These are phyloP conservation scores for Elymus sibiricus DNA, from an alignment of 176 grass and related monocot genomes.

Conservation along the genomic window DNA sequence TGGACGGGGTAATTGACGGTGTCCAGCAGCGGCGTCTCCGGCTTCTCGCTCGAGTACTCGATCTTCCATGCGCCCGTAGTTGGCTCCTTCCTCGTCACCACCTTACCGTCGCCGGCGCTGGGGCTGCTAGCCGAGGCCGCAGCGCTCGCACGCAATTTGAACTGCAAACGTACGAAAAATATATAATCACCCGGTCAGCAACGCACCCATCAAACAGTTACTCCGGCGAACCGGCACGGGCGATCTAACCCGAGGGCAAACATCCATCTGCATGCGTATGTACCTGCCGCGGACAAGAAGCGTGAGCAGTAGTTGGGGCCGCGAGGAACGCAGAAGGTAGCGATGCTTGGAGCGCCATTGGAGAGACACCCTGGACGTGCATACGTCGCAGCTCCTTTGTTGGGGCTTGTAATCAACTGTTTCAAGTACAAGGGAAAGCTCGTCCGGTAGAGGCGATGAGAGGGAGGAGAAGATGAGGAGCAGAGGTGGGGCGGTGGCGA, in stretches of 20 bases:
- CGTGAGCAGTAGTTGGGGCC: neutral
- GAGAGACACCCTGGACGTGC: neutral
- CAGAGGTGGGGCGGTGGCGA: neutral
- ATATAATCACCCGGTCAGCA: neutral
- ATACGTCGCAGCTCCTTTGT: neutral
- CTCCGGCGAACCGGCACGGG: neutral
- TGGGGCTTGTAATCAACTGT: neutral
- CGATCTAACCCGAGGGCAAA: neutral
- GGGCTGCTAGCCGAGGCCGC: neutral
- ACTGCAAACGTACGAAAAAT: slow-evolving; percentile 33
- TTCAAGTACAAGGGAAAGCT: neutral
- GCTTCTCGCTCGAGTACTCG: slow-evolving; percentile 73
- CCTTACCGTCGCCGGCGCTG: slow-evolving; percentile 21
- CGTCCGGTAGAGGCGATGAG: neutral
- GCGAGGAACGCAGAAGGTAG: slow-evolving; percentile 44
- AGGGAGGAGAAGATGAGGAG: neutral
- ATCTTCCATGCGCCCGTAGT: slow-evolving; percentile 42
- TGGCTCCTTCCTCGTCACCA: slow-evolving; percentile 40
- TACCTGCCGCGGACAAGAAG: slow-evolving; percentile 57
- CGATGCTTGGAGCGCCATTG: slow-evolving; percentile 26
- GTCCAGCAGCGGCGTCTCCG: slow-evolving; percentile 72
- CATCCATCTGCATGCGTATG: too few species aligned
- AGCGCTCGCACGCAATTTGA: slow-evolving; percentile 51
- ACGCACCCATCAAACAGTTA: neutral
- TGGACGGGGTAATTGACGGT: slow-evolving; percentile 79